A percentile compares a stretch with the other conserved stretches of the same genome.
Evolutionary conservation across 371 early-diverging fungal genomes (phyloP).

Genomic region (Umbelopsis sp.): DNA sequence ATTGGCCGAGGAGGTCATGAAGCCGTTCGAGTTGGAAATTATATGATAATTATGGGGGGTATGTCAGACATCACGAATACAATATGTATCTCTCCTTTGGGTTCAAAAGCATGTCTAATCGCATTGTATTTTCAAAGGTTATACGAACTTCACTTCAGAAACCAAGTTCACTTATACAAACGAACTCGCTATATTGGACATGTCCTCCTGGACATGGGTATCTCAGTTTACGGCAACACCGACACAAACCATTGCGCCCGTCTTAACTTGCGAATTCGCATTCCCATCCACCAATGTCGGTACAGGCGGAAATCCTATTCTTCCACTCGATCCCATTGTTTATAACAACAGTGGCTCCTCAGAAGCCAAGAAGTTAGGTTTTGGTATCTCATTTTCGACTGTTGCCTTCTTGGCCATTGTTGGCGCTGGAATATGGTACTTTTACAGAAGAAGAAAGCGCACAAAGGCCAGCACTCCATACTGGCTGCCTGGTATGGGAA

Average conservation of each 20-base stretch:
- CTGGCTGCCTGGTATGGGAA: constrained; percentile 39
- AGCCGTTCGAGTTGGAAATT: constrained; percentile 39
- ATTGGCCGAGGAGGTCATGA: constrained; percentile 38
- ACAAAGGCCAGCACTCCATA: constrained; percentile 37
- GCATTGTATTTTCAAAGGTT: constrained; percentile 6
- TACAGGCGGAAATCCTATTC: background rate
- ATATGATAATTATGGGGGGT: constrained; percentile 47
- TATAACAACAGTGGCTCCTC: background rate
- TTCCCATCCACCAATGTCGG: constrained; percentile 24
- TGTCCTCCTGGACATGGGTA: constrained; percentile 47
- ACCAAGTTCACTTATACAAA: constrained; percentile 24
- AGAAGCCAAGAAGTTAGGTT: constrained; percentile 32
- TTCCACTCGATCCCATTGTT: background rate
- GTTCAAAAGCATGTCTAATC: background rate
- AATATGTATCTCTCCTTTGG: background rate
- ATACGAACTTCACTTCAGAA: background rate
- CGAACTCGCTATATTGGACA: constrained; percentile 40
- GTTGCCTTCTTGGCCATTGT: constrained; percentile 22
- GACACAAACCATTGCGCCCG: background rate
- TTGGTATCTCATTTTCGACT: constrained; percentile 37
- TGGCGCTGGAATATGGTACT: constrained; percentile 25
- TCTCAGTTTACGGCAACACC: background rate
- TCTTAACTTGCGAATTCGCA: constrained; percentile 28
- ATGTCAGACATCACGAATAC: background rate
- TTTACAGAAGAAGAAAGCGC: constrained; percentile 26